phyloP scores from a whole-genome alignment of 73 alveolate species.

The Symbiodinium pilosum region DNA sequence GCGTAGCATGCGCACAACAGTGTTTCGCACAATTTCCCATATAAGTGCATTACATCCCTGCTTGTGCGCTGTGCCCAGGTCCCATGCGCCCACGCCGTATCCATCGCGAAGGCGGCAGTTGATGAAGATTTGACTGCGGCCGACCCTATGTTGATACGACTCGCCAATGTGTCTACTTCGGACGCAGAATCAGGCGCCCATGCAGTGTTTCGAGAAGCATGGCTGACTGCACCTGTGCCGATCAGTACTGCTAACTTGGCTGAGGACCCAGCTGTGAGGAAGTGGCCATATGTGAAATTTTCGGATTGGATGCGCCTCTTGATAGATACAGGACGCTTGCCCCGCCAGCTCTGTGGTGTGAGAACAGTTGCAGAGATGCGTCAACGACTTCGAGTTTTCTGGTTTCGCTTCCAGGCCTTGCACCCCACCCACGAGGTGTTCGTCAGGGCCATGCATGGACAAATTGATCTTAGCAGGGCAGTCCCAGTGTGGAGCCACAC shows the following conservation, averaged over 20 bases:
- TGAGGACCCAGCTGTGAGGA: not conserved
- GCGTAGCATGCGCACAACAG: no score
- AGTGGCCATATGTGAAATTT: not conserved
- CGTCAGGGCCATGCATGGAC: not conserved
- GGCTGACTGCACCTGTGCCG: not conserved
- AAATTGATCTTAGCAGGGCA: not conserved
- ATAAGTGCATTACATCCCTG: no score
- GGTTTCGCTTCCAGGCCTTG: not conserved
- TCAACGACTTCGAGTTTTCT: not conserved
- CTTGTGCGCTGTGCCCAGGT: slow-evolving; percentile 23
- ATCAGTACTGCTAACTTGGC: not conserved
- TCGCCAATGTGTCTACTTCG: not conserved
- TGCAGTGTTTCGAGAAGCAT: not conserved
- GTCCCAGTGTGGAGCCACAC: slow-evolving; percentile 15
- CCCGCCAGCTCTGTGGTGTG: not conserved
- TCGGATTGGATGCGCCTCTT: not conserved
- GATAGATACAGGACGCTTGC: not conserved
- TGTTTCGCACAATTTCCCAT: not conserved
- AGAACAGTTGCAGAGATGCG: not conserved
- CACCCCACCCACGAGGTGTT: not conserved
- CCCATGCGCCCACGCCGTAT: slow-evolving; percentile 24
- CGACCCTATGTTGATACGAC: not conserved
- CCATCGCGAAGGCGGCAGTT: not conserved
- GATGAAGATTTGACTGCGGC: not conserved
- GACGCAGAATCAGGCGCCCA: slow-evolving; percentile 31